These are phyloP conservation scores for Rhodotorula graminis DNA, from an alignment of 768 basidiomycete genomes.

Conservation along the genomic window DNA sequence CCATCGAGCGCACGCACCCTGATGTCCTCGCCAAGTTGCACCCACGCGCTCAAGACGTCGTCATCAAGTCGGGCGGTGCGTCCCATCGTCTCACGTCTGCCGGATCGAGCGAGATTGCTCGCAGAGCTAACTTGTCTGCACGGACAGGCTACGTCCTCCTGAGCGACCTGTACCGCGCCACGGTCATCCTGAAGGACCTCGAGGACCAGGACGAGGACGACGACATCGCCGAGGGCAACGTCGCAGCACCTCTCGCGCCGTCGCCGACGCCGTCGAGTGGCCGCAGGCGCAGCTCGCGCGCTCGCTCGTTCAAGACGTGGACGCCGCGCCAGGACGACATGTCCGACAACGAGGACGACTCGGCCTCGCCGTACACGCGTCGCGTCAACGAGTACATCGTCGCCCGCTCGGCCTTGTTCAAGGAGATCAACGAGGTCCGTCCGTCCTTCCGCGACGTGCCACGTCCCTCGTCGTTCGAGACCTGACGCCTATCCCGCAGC, in stretches of 20 bases:
- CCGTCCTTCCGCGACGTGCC: no score
- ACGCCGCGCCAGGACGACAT: background rate
- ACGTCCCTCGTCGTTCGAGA: no score
- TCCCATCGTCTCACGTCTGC: no score
- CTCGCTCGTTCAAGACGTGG: background rate
- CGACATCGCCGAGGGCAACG: background rate
- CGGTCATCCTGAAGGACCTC: background rate
- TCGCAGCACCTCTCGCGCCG: background rate
- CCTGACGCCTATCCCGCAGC: background rate
- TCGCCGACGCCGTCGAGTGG: background rate
- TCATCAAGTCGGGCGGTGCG: background rate
- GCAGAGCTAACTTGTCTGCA: no score
- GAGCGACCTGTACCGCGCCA: background rate
- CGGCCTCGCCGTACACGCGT: background rate
- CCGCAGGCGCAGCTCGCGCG: background rate
- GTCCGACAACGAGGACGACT: background rate
- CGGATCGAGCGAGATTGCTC: no score
- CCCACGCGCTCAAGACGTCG: background rate
- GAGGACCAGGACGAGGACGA: slow-evolving; percentile 6
- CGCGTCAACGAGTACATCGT: background rate
- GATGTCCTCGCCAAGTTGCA: background rate
- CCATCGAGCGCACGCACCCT: background rate
- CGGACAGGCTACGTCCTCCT: no score
- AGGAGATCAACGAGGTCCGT: background rate
- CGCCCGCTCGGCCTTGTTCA: background rate